A percentile compares a stretch with the other conserved stretches of the same genome.
Evolutionary conservation across 805 yeast genomes (phyloP).

Genomic region (Metschnikowia reukaufii): DNA sequence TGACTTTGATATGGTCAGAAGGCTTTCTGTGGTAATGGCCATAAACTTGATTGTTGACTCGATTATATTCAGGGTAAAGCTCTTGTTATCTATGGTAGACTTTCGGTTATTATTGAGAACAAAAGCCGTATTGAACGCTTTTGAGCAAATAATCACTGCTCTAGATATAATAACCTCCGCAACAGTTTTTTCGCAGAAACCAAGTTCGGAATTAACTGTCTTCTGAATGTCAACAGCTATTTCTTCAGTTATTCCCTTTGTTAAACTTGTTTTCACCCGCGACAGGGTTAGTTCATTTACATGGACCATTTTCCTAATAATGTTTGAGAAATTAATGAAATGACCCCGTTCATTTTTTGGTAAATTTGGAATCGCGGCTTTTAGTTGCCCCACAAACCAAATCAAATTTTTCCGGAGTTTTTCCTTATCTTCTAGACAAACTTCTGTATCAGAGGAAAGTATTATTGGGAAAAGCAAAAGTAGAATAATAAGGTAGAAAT

Average conservation of each 20-base stretch:
- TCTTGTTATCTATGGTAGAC: neutral
- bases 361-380: neutral
- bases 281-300: neutral
- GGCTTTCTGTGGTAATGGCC: neutral
- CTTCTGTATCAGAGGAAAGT: neutral
- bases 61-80: neutral
- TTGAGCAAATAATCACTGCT: no score
- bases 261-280: neutral
- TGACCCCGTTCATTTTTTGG: neutral
- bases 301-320: neutral
- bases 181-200: neutral
- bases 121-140: neutral
- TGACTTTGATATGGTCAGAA: neutral
- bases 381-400: neutral
- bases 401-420: neutral
- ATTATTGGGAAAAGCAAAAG: neutral
- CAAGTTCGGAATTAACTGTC: neutral
- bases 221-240: neutral
- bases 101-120: neutral
- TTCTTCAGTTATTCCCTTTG: neutral
- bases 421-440: neutral
- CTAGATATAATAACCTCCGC: neutral
- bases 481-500: neutral
- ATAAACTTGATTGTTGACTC: neutral
- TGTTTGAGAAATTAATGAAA: neutral